Conservation (phyloP, 441 rosid genomes). For the Adansonia madagascariensis region DNA sequence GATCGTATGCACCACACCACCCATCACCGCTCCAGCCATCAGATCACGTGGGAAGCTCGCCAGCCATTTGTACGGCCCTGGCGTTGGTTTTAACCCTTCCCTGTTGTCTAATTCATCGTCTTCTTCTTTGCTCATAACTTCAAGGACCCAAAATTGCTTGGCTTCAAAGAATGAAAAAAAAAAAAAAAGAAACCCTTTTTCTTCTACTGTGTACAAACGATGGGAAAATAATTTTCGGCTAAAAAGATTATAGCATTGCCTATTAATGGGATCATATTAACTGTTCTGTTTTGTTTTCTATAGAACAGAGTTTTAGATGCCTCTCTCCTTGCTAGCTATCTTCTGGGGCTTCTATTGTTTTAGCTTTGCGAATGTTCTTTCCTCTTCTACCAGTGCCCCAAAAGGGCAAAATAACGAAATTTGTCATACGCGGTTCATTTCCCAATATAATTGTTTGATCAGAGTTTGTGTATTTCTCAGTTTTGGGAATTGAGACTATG, state of each 20-base stretch:
- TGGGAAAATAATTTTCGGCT: neutral
- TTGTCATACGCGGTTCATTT: conserved; percentile 20
- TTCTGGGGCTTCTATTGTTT: neutral
- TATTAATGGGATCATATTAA: neutral
- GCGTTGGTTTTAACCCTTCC: conserved; percentile 24
- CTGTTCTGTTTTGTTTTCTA: neutral
- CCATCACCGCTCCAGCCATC: conserved; percentile 90
- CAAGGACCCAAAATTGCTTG: conserved; percentile 6
- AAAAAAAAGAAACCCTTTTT: neutral
- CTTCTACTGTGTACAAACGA: neutral
- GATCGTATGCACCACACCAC: conserved; percentile 90
- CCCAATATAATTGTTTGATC: neutral
- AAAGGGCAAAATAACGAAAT: neutral
- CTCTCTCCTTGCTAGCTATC: neutral
- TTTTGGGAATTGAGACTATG: neutral
- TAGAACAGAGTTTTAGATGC: neutral
- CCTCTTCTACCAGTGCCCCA: neutral
- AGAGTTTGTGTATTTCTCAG: neutral
- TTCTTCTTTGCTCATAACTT: conserved; percentile 50
- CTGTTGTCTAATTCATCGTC: conserved; percentile 50
- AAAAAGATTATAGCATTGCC: neutral
- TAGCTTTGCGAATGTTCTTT: neutral
- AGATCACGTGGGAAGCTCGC: conserved; percentile 78
- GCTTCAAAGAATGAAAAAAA: neutral
- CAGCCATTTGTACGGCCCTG: conserved; percentile 40